These are phyloP conservation scores for Globisporangium splendens DNA, from an alignment of 352 stramenopile species.

Conservation along the genomic window DNA sequence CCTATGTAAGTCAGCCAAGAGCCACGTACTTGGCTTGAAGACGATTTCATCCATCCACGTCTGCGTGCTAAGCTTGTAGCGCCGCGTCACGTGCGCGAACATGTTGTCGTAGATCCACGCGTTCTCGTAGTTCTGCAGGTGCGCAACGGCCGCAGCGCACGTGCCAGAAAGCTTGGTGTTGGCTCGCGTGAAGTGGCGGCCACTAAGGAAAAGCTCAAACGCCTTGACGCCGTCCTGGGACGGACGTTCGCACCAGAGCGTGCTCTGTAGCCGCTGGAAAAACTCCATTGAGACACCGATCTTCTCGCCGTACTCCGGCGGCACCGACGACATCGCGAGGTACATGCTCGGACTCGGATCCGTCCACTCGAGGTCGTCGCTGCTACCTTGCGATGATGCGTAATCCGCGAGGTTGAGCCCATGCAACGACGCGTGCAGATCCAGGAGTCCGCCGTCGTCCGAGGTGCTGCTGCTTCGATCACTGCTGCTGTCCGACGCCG, in stretches of 20 bases:
- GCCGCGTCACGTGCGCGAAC: conserved; percentile 34
- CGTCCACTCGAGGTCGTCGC: conserved; percentile 15
- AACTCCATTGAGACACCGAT: conserved; percentile 59
- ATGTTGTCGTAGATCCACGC: conserved; percentile 46
- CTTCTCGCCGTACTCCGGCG: conserved; percentile 49
- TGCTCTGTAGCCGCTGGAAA: conserved; percentile 64
- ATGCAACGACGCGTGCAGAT: conserved; percentile 29
- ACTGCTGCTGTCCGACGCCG: conserved; percentile 15
- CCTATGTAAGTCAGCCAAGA: too few relatives aligned
- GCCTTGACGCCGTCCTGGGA: conserved; percentile 20
- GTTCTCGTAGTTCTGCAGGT: conserved; percentile 50
- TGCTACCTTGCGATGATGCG: conserved; percentile 12
- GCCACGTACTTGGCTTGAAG: conserved; percentile 25
- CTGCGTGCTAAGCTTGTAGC: conserved; percentile 42
- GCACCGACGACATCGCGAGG: conserved; percentile 28
- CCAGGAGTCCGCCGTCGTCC: conserved; percentile 11
- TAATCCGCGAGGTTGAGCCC: conserved; percentile 24
- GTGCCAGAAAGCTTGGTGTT: conserved; percentile 39
- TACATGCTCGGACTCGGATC: conserved; percentile 27
- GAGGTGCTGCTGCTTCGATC: conserved; percentile 14
- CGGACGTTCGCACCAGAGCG: conserved; percentile 30
- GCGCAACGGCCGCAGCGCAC: conserved; percentile 30
- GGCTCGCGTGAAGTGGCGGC: conserved; percentile 48
- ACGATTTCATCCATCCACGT: conserved; percentile 52
- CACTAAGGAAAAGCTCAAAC: conserved; percentile 38